Conservation (phyloP, 768 basidiomycete genomes). For the Rhodotorula toruloides region DNA sequence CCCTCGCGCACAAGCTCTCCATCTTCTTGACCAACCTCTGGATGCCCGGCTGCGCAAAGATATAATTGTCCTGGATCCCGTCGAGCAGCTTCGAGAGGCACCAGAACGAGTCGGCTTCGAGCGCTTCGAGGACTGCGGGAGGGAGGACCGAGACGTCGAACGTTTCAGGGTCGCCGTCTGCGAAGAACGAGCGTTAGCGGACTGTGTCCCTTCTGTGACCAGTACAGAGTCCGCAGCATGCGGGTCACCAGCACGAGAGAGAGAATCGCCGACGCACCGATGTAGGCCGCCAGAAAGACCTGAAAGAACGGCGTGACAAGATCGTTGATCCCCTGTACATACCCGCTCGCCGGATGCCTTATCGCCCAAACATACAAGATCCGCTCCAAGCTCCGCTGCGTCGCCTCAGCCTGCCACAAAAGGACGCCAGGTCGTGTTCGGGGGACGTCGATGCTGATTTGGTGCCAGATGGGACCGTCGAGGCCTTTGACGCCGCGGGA, state of each 20-base stretch:
- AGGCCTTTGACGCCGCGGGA: constrained; percentile 74
- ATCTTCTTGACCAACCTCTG: constrained; percentile 87
- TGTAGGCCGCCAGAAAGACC: constrained; percentile 90
- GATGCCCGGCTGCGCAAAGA: constrained; percentile 92
- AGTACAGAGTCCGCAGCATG: too few species aligned
- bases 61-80: constrained; percentile 98
- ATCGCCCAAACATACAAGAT: constrained; percentile 99
- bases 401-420: constrained; percentile 83
- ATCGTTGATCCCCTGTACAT: constrained; percentile 99
- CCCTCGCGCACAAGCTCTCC: constrained; percentile 84
- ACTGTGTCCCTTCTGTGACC: too few species aligned
- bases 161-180: constrained; percentile 83
- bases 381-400: constrained; percentile 87
- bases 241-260: too few species aligned
- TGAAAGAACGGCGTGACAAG: constrained; percentile 96
- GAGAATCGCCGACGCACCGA: constrained; percentile 57
- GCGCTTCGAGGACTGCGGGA: constrained; percentile 63
- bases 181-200: not conserved
- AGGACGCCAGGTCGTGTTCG: constrained; percentile 84
- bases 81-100: constrained; percentile 90
- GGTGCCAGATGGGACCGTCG: constrained; percentile 98
- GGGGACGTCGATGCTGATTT: constrained; percentile 97
- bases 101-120: constrained; percentile 98
- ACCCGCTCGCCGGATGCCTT: constrained; percentile 94
- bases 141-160: constrained; percentile 78